Evolutionary conservation across 257 asterid genomes (phyloP).

Genomic region (Linderniella brevidens): DNA sequence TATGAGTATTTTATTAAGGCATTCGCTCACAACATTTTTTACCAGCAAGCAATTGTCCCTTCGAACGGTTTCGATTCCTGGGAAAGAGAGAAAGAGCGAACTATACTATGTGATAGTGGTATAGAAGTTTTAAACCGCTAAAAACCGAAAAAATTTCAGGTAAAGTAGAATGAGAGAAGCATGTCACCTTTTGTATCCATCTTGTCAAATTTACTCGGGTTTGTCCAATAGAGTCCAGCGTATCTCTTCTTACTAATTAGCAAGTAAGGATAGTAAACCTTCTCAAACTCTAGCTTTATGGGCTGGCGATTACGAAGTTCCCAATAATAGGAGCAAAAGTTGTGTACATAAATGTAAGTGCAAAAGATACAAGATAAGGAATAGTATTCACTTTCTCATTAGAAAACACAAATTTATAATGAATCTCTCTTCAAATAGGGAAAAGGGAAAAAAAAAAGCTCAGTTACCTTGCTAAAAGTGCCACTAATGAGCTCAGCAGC

Average conservation of each 20-base stretch:
- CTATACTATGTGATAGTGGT: neutral
- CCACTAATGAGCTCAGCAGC: constrained; percentile 90
- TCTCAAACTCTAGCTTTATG: constrained; percentile 91
- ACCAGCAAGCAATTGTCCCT: constrained; percentile 95
- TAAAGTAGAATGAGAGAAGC: constrained; percentile 11
- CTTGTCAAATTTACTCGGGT: constrained; percentile 81
- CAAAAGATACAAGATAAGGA: neutral
- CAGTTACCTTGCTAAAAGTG: constrained; percentile 64
- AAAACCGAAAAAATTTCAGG: constrained; percentile 5
- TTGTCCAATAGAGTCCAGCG: constrained; percentile 98
- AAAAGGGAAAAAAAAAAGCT: neutral
- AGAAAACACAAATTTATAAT: no score
- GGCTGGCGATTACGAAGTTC: constrained; percentile 35
- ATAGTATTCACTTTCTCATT: no score
- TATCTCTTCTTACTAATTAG: constrained; percentile 97
- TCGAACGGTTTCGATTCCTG: constrained; percentile 96
- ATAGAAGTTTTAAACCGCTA: constrained; percentile 3
- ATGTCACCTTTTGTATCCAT: constrained; percentile 93
- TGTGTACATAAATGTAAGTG: neutral
- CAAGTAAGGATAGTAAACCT: constrained; percentile 83
- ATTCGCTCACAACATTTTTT: constrained; percentile 76
- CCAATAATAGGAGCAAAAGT: no score
- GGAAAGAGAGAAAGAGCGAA: constrained; percentile 2
- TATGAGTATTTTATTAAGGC: constrained; percentile 85
- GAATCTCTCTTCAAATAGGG: no score